Conservation (phyloP, 225 moss, liverwort and hornwort genomes). For the Straminergon stramineum region DNA sequence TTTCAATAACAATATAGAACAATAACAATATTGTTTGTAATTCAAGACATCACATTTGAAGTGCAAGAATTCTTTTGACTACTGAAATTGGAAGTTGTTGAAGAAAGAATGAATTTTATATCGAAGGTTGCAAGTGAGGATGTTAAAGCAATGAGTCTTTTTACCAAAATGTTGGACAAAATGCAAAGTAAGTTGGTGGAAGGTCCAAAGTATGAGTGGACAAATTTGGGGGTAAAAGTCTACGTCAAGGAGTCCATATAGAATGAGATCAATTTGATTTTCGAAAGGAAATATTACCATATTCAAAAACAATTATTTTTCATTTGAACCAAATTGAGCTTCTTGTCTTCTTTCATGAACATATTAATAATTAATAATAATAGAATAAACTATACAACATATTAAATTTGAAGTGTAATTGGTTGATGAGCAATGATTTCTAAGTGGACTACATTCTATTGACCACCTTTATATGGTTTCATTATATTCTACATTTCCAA, state of each 20-base stretch:
- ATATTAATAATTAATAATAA: not conserved
- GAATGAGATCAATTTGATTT: not conserved
- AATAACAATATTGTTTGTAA: too few species aligned
- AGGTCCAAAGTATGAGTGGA: not conserved
- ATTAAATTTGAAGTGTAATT: not conserved
- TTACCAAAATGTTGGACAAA: not conserved
- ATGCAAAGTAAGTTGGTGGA: fast-evolving
- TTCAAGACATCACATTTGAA: too few species aligned
- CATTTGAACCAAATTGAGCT: not conserved
- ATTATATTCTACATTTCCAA: not conserved
- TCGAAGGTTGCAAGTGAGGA: not conserved
- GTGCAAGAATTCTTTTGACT: too few species aligned
- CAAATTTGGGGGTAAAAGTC: not conserved
- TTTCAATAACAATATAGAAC: too few species aligned
- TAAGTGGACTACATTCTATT: fast-evolving
- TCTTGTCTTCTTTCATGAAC: not conserved
- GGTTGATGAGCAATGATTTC: not conserved
- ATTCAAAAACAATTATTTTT: not conserved
- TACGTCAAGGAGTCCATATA: not conserved
- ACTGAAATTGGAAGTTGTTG: not conserved
- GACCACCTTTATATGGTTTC: not conserved
- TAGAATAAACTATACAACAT: fast-evolving
- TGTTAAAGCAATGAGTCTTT: fast-evolving
- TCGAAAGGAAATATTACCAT: not conserved
- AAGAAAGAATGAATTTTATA: not conserved